Base-by-base conservation (phyloP, 345 rosid genomes). In the Linum usitatissimum region DNA sequence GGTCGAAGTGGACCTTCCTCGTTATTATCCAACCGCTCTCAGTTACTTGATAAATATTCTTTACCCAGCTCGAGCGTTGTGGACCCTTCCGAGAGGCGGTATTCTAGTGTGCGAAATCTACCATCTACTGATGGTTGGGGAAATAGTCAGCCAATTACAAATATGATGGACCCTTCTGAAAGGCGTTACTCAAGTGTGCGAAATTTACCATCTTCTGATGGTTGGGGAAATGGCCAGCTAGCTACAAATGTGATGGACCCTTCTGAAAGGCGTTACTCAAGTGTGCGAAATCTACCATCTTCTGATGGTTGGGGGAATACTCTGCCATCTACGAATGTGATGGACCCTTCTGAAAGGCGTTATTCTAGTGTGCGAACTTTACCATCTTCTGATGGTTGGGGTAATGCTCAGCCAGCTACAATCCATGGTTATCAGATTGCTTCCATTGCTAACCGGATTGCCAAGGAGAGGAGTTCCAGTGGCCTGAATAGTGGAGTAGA, bases 361-460 rank as follows among this genome's bases (percentile, higher is more conserved):
- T 89, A 83, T 80, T 84, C 83, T 31, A 86, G 96, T 73, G 62
- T 86, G 76, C 91, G 87, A 38, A 68, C 76, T 58, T 76, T 80
- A 38, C 81, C 85, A n/a, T 75, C 94, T 66, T 72, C 88, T 56
- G 87, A 18, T 55, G 59, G 83, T 64, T 71, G 76, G 57, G 61
- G 81, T 83, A 84, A 79, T 67, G 74, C 74, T 64, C 99, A 80
- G 76, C 96, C 95, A 70, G 87, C 86, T 40, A 86, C 96, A 0
- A 75, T 90, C 10, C 96, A 84, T 62, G 91, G 95, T 57, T 83
- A 74, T 78, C 93, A 84, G 78, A 61, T 88, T 20, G 80, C 83
- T 57, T 84, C 96, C 6, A 75, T 72, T 62, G 74, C 80, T 31
- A 78, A 71, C 71, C 78, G 55, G 64, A 75, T 82, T 66, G 84